Percentiles rank a stretch among this genome's conserved stretches.
Evolutionary conservation across 2,329 filamentous ascomycete species (phyloP).

Genomic region (Cordyceps militaris): DNA sequence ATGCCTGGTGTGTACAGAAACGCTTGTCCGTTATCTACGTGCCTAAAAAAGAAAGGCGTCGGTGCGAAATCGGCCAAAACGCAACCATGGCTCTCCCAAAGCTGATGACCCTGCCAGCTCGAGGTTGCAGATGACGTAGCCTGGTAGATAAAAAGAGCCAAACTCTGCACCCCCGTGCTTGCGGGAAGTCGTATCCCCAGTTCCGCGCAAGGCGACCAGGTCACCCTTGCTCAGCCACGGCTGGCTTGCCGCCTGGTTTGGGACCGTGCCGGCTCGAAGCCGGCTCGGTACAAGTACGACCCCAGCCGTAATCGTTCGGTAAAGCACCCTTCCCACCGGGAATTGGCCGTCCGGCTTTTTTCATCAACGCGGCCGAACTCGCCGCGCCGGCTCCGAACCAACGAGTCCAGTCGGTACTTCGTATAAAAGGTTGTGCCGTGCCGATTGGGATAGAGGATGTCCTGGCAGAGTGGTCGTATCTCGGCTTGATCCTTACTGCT

Average conservation of each 20-base stretch:
- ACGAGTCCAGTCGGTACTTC: neutral
- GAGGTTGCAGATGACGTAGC: neutral
- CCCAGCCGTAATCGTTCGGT: neutral
- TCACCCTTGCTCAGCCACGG: neutral
- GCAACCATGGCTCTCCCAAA: neutral
- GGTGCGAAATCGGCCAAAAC: neutral
- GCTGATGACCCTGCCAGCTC: neutral
- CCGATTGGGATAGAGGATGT: neutral
- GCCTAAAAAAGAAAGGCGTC: neutral
- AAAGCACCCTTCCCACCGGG: too few relatives aligned
- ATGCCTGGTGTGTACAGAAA: too few relatives aligned
- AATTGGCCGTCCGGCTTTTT: too few relatives aligned
- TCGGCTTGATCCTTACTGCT: neutral
- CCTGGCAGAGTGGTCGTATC: neutral
- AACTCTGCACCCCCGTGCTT: neutral
- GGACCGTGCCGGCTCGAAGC: neutral
- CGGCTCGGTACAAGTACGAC: conserved; percentile 8
- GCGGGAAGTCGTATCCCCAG: neutral
- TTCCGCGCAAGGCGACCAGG: neutral
- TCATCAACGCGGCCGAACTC: neutral
- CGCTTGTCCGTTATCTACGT: neutral
- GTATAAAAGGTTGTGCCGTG: conserved; percentile 1
- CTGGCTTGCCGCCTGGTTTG: neutral
- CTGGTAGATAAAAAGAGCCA: neutral
- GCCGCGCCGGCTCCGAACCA: neutral